Base-by-base conservation (phyloP, 2,329 filamentous ascomycete genomes). In the Fusarium xylarioides region DNA sequence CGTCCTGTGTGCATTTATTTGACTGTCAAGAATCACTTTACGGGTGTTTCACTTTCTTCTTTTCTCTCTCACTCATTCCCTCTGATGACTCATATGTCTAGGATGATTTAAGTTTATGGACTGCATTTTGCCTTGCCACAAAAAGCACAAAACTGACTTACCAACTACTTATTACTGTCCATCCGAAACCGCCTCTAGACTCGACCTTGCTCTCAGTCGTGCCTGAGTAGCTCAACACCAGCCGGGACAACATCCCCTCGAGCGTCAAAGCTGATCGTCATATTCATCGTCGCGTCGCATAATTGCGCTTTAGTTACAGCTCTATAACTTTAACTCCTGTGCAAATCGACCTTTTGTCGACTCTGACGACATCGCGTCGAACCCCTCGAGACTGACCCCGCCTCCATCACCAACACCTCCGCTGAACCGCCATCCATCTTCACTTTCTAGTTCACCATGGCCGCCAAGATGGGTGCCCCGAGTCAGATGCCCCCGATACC, bases 401-500 rank as follows among this genome's bases (percentile, higher is more conserved):
- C 76, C 74, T 76, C 71, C 46, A 68, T 67, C 68, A 57, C 61
- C 56, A 67, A 61, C 65, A 63, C 58, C 62, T 68, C 68, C 70
- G 55, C 46, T 76, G 63, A 74, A 56, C 57, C 68, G 64, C 63
- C 68, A 52, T 63, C 46, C 38, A 57, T 62, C 63, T 68, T 71
- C 67, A 57, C 56, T 63, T 62, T 54, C 38, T 56, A 70, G 70
- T 70, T 62, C 70, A 76, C 47, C 44, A 83, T 83, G 82, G 76
- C 81, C 50, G 70, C 81, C 54, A 81, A 78, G 69, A 82, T 80
- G 78, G 80, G 77, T 74, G 73, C 75, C 60, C 63, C 80, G 60
- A 81, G 76, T 55, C 82, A 82, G 76, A 90, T 90, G 88, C 88
- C 88, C 68, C 85, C 87, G 74, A 84, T 87, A 55, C 89, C 89